phyloP scores from a whole-genome alignment of 306 rosid species.

The Dryas alaskensis region DNA sequence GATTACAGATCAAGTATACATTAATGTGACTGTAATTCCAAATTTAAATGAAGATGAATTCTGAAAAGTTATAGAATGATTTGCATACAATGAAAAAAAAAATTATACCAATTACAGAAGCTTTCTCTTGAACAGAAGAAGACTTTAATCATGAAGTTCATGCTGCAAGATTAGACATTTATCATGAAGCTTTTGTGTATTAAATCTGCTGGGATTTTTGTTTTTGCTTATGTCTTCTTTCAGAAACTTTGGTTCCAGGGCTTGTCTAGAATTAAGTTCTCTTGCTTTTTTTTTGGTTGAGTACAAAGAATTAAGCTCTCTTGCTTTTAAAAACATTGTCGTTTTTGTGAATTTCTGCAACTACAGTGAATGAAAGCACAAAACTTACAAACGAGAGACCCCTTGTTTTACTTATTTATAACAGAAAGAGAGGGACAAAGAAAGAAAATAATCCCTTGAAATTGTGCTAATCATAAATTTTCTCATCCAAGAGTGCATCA shows the following conservation, averaged over 20 bases:
- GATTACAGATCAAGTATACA: background rate
- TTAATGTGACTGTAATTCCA: background rate
- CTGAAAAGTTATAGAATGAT: background rate
- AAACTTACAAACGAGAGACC: too few relatives aligned
- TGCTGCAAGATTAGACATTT: background rate
- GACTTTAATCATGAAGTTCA: background rate
- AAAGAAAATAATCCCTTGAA: too few relatives aligned
- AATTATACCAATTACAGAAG: background rate
- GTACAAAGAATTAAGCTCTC: background rate
- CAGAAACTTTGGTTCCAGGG: background rate
- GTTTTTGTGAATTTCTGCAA: too few relatives aligned
- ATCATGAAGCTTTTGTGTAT: background rate
- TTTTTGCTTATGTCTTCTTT: too few relatives aligned
- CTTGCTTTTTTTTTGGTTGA: too few relatives aligned
- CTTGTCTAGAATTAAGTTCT: background rate
- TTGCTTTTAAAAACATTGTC: too few relatives aligned
- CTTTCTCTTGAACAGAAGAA: background rate
- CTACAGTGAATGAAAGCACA: too few relatives aligned
- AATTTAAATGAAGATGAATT: background rate
- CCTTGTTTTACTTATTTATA: too few relatives aligned
- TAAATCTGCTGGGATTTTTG: background rate
- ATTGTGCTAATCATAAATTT: too few relatives aligned
- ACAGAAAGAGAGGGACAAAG: too few relatives aligned
- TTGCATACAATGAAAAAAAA: background rate
- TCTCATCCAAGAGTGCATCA: too few relatives aligned